Conservation (phyloP, 2,329 filamentous ascomycete species). For the Beauveria asiatica region DNA sequence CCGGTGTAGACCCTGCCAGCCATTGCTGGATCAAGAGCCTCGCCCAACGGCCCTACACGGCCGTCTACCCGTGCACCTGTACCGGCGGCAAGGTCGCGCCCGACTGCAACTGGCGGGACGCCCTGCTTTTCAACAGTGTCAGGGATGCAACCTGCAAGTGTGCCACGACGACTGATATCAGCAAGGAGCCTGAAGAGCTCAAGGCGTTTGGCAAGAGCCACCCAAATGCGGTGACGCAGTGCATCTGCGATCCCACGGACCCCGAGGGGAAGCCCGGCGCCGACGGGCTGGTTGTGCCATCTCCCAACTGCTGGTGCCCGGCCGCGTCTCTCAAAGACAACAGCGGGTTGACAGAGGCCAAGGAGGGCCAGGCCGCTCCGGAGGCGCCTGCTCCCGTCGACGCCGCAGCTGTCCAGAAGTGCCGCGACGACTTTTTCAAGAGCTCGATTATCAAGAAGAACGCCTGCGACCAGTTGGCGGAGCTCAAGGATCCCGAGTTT, state of each 20-base stretch:
- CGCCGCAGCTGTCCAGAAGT: not conserved
- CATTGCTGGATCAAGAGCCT: not conserved
- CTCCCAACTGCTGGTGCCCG: not conserved
- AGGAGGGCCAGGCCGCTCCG: too few species aligned
- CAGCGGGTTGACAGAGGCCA: not conserved
- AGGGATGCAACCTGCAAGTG: not conserved
- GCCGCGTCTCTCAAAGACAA: not conserved
- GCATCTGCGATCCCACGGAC: not conserved
- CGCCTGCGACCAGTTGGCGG: not conserved
- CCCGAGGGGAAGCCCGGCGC: not conserved
- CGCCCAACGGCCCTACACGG: not conserved
- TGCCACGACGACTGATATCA: not conserved
- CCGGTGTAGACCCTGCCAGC: not conserved
- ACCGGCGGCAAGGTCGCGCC: not conserved
- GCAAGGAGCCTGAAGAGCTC: not conserved
- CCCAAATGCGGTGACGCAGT: not conserved
- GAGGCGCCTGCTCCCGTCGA: not conserved
- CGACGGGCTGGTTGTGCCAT: not conserved
- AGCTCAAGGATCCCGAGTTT: not conserved
- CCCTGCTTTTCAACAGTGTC: not conserved
- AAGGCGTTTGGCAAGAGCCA: not conserved
- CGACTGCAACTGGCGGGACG: not conserved
- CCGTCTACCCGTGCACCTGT: not conserved
- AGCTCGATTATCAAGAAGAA: not conserved
- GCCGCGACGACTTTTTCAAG: not conserved